Evolutionary conservation across 83 land plant genomes (phyloP).

Genomic region (Diphasiastrum complanatum): DNA sequence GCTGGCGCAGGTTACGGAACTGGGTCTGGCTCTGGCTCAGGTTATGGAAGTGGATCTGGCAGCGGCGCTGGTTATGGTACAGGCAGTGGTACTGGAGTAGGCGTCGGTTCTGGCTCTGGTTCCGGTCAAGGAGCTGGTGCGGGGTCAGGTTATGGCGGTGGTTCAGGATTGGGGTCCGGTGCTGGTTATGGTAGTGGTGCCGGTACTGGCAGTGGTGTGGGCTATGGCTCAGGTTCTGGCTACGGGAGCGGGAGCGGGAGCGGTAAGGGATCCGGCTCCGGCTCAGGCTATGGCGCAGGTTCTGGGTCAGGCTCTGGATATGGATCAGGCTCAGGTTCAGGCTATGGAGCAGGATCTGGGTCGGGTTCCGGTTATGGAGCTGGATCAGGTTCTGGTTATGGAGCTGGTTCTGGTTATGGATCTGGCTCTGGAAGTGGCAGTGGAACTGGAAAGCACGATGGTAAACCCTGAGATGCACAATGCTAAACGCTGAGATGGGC

Average conservation of each 20-base stretch:
- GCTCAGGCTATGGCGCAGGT: constrained; percentile 28
- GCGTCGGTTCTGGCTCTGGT: constrained; percentile 21
- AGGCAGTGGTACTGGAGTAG: constrained; percentile 11
- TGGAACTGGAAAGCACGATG: too few species aligned
- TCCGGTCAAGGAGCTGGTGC: constrained; percentile 13
- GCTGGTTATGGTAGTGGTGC: constrained; percentile 18
- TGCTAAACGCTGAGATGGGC: too few species aligned
- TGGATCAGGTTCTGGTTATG: too few species aligned
- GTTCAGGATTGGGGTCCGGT: constrained; percentile 20
- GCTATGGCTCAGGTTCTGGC: constrained; percentile 18
- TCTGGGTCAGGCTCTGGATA: too few species aligned
- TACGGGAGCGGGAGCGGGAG: constrained; percentile 7
- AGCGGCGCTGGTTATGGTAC: constrained; percentile 20
- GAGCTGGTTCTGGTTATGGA: too few species aligned
- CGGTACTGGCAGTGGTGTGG: constrained; percentile 11
- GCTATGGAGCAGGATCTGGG: too few species aligned
- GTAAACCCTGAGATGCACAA: too few species aligned
- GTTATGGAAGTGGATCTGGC: too few species aligned
- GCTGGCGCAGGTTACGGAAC: background rate
- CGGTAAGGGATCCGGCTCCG: constrained; percentile 12
- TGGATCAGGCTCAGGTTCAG: constrained; percentile 13
- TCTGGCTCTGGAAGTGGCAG: too few species aligned
- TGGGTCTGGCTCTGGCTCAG: constrained; percentile 24
- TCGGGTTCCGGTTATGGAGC: too few species aligned
- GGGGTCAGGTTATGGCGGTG: constrained; percentile 10